phyloP scores from a whole-genome alignment of 2,329 filamentous ascomycete species.

The Cladophialophora carrionii region DNA sequence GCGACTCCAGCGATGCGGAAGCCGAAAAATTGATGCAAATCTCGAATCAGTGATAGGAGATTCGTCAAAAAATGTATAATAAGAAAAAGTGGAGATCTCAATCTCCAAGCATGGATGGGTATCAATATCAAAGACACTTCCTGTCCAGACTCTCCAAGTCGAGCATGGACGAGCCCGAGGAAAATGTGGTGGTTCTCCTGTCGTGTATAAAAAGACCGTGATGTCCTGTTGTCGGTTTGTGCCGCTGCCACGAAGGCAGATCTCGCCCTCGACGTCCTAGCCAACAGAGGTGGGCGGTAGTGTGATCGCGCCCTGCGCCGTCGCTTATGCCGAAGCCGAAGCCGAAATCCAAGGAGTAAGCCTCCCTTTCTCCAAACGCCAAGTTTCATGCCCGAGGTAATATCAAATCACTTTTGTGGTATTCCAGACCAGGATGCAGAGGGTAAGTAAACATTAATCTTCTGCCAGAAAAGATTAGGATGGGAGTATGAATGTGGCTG shows the following conservation, averaged over 20 bases:
- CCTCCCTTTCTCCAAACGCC: constrained; percentile 4
- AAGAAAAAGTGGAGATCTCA: constrained; percentile 4
- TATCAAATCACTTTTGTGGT: constrained; percentile 23
- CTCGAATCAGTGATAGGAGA: constrained; percentile 9
- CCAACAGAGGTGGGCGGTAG: background rate
- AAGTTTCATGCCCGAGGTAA: constrained; percentile 17
- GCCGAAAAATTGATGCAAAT: constrained; percentile 1
- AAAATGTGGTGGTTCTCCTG: background rate
- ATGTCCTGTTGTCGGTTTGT: constrained; percentile 8
- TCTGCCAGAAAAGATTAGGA: constrained; percentile 35
- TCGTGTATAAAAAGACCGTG: constrained; percentile 7
- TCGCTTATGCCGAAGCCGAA: constrained; percentile 14
- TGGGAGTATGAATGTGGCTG: constrained; percentile 4
- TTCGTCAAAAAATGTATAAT: constrained; percentile 12
- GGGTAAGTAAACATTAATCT: constrained; percentile 28
- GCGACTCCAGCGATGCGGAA: background rate
- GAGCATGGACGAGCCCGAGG: background rate
- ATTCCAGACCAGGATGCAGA: constrained; percentile 35
- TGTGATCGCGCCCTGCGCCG: constrained; percentile 15
- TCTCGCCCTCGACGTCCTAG: background rate
- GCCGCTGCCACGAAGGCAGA: background rate
- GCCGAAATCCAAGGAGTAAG: background rate
- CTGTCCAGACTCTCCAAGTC: background rate
- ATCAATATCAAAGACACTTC: constrained; percentile 10
- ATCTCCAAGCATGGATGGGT: constrained; percentile 14